phyloP scores from a whole-genome alignment of 169 alveolate genomes.

The Eimeria maxima region DNA sequence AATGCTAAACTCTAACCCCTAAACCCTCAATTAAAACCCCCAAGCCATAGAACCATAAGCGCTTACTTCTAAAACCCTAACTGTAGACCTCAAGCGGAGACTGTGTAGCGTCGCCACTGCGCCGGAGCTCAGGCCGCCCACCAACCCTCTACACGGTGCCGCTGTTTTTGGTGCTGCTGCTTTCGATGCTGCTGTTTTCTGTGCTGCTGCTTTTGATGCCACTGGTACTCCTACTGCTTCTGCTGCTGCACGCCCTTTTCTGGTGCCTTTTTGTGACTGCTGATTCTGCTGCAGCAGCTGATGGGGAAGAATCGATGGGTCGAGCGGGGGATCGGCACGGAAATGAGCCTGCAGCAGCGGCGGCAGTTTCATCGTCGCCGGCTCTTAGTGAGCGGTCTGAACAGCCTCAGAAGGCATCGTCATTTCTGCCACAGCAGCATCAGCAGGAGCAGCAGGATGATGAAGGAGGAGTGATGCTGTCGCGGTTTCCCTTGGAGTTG shows the following conservation, averaged over 20 bases:
- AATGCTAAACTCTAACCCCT: background rate
- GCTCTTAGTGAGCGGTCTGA: background rate
- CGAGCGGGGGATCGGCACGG: background rate
- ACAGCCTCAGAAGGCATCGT: background rate
- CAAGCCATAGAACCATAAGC: too few relatives aligned
- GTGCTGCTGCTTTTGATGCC: background rate
- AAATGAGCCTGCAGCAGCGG: slow-evolving; percentile 54
- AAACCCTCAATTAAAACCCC: background rate
- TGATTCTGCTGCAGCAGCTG: slow-evolving; percentile 60
- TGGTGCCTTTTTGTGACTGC: slow-evolving; percentile 1
- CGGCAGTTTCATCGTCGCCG: slow-evolving; percentile 1
- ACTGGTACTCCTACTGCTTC: background rate
- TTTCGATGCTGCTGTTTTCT: background rate
- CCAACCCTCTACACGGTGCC: too few relatives aligned
- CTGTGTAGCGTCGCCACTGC: too few relatives aligned
- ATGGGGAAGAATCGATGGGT: background rate
- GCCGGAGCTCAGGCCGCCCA: too few relatives aligned
- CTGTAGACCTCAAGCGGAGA: background rate
- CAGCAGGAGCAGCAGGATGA: slow-evolving; percentile 36
- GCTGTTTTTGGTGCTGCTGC: background rate
- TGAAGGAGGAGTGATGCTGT: background rate
- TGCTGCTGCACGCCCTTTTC: background rate
- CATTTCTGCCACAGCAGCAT: background rate
- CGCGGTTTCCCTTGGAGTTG: background rate
- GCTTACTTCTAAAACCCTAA: too few relatives aligned